phyloP scores from a whole-genome alignment of 2,329 filamentous ascomycete genomes.

The Penicillium janthinellum region DNA sequence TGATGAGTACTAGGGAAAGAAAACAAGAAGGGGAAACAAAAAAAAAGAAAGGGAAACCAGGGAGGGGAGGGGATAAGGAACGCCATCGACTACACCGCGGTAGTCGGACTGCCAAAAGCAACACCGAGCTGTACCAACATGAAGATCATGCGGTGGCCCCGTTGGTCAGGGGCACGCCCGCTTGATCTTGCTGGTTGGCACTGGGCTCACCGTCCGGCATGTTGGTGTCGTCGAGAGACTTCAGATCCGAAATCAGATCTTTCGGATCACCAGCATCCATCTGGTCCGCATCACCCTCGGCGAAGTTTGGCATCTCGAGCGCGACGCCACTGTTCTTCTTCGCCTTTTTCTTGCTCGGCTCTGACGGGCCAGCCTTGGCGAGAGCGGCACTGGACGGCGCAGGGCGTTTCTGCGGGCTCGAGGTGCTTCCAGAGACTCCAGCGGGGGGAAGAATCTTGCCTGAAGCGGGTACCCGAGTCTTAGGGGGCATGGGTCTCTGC shows the following conservation, averaged over 20 bases:
- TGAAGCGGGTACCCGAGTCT: constrained; percentile 49
- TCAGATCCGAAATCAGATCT: constrained; percentile 13
- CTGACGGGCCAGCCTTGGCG: constrained; percentile 31
- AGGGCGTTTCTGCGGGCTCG: constrained; percentile 47
- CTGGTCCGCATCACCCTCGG: constrained; percentile 34
- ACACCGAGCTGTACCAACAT: no score
- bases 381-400: constrained; percentile 31
- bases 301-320: constrained; percentile 28
- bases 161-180: constrained; percentile 15
- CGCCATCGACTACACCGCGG: no score
- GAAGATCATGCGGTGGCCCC: constrained; percentile 16
- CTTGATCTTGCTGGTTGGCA: constrained; percentile 9
- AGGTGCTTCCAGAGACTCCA: constrained; percentile 33
- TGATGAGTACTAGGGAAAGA: not conserved
- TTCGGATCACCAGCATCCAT: constrained; percentile 12
- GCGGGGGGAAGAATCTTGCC: constrained; percentile 47
- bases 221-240: constrained; percentile 9
- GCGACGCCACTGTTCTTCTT: constrained; percentile 44
- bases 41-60: not conserved
- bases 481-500: constrained; percentile 62
- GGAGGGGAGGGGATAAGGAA: not conserved
- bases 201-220: constrained; percentile 14
- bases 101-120: not conserved
- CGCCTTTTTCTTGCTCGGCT: constrained; percentile 47
- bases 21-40: not conserved